Evolutionary conservation across 768 basidiomycete species (phyloP).

Genomic region (Ramaria sp.): DNA sequence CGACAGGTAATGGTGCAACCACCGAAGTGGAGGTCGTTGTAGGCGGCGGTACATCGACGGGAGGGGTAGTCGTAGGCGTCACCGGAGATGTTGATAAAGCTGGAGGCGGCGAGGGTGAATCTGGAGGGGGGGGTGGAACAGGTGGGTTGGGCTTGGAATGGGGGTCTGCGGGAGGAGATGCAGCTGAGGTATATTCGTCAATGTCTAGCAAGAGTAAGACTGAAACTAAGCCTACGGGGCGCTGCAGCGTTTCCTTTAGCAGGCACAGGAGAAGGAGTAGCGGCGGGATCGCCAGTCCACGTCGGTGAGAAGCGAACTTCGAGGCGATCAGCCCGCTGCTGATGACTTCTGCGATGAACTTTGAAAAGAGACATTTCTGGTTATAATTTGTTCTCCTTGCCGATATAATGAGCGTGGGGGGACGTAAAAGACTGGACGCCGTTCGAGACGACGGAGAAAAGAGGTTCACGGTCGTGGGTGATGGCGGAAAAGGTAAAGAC

Average conservation of each 20-base stretch:
- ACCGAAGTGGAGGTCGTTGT: background rate
- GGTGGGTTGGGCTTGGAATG: background rate
- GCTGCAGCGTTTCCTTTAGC: background rate
- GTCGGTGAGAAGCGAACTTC: constrained; percentile 4
- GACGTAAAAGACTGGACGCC: constrained; percentile 1
- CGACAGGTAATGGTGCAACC: background rate
- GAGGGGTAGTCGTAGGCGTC: background rate
- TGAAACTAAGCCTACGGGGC: no score
- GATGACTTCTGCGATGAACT: background rate
- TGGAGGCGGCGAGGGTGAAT: background rate
- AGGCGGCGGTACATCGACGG: background rate
- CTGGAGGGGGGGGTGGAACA: background rate
- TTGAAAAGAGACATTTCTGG: background rate
- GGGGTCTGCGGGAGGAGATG: background rate
- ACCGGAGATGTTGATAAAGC: background rate
- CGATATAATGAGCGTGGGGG: background rate
- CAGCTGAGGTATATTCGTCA: background rate
- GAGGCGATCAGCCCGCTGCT: constrained; percentile 1
- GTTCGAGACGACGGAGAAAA: background rate
- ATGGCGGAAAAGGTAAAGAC: background rate
- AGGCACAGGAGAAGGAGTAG: background rate
- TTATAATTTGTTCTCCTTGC: background rate
- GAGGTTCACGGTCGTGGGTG: background rate
- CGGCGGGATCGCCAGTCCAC: background rate
- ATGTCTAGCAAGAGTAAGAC: no score